Evolutionary conservation across 2,329 filamentous ascomycete species (phyloP).

Genomic region (Sclerotinia sclerotiorum): DNA sequence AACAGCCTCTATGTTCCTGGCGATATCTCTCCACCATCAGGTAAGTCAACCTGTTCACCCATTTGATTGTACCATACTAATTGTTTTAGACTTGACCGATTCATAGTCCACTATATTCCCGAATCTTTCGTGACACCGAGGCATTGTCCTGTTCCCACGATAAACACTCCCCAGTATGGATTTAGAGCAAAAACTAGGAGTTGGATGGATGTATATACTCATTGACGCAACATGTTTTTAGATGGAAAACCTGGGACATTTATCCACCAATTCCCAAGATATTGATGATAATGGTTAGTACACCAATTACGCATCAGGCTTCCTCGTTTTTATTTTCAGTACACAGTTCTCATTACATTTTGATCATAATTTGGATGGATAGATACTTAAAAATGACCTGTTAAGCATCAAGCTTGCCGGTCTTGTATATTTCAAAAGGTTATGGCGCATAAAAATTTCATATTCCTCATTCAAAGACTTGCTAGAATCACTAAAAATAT

Average conservation of each 20-base stretch:
- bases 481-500: not conserved
- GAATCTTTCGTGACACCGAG: not conserved
- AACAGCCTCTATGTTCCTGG: not conserved
- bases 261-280: not conserved
- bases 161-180: not conserved
- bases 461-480: not conserved
- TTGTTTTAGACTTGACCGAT: not conserved
- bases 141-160: not conserved
- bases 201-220: slow-evolving; percentile 2
- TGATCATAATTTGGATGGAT: not conserved
- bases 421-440: not conserved
- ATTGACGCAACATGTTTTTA: not conserved
- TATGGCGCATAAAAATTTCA: not conserved
- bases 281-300: not conserved
- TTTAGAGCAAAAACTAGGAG: not conserved
- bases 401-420: slow-evolving; percentile 5
- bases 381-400: not conserved
- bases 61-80: not conserved
- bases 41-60: not conserved
- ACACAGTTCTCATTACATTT: not conserved
- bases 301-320: not conserved
- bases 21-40: not conserved
- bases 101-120: not conserved
- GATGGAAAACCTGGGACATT: not conserved
- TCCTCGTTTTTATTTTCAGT: not conserved